phyloP scores from a whole-genome alignment of 441 rosid genomes.

The Erysimum cheiri region DNA sequence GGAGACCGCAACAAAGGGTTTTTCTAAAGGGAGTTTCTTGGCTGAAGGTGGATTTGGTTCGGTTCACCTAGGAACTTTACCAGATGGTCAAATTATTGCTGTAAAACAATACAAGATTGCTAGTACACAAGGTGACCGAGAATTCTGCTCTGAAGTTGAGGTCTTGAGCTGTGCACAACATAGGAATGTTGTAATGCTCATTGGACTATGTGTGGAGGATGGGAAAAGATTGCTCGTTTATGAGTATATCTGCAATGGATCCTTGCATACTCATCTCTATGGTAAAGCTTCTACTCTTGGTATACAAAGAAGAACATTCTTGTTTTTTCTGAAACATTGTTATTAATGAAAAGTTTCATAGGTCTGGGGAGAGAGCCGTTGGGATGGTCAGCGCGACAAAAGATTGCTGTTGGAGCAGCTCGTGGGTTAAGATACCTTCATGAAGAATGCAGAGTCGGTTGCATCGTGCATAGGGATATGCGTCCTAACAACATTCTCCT shows the following conservation, averaged over 20 bases:
- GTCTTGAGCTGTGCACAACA: slow-evolving; percentile 82
- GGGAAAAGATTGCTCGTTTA: slow-evolving; percentile 76
- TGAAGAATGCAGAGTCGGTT: slow-evolving; percentile 86
- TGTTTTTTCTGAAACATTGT: background rate
- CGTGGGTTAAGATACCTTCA: slow-evolving; percentile 80
- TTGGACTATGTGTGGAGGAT: slow-evolving; percentile 70
- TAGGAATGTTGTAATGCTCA: slow-evolving; percentile 74
- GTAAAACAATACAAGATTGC: slow-evolving; percentile 76
- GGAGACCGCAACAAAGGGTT: slow-evolving; percentile 64
- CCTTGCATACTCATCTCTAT: slow-evolving; percentile 75
- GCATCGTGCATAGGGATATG: slow-evolving; percentile 79
- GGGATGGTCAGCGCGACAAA: slow-evolving; percentile 68
- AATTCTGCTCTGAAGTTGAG: slow-evolving; percentile 81
- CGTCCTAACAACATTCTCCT: slow-evolving; percentile 78
- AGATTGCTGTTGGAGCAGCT: slow-evolving; percentile 80
- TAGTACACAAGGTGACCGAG: slow-evolving; percentile 76
- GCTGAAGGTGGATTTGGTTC: slow-evolving; percentile 88
- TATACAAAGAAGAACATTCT: slow-evolving; percentile 7
- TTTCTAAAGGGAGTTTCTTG: slow-evolving; percentile 64
- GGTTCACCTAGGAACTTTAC: slow-evolving; percentile 65
- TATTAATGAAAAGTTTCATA: slow-evolving; percentile 36
- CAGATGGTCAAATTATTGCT: slow-evolving; percentile 67
- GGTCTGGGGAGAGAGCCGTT: slow-evolving; percentile 55
- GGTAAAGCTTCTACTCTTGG: slow-evolving; percentile 47
- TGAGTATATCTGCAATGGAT: slow-evolving; percentile 75